Evolutionary conservation across 768 basidiomycete genomes (phyloP).

Genomic region (Multifurca ochricompacta): DNA sequence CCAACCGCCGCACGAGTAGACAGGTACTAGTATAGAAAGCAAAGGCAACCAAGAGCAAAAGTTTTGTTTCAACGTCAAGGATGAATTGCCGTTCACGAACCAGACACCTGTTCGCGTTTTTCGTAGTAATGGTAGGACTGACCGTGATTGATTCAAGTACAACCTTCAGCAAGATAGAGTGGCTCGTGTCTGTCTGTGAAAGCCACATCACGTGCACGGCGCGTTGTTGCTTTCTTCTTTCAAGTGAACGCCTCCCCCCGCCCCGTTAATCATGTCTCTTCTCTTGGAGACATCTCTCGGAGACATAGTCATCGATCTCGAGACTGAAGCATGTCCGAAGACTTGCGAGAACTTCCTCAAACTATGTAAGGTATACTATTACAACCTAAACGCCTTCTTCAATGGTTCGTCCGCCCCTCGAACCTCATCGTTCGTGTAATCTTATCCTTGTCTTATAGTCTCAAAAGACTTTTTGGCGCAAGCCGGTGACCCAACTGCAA

Average conservation of each 20-base stretch:
- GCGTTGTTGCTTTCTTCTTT: too few relatives aligned
- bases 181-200: too few relatives aligned
- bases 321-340: conserved; percentile 83
- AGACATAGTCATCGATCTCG: conserved; percentile 93
- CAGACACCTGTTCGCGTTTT: too few relatives aligned
- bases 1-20: too few relatives aligned
- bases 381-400: conserved; percentile 96
- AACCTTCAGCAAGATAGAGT: too few relatives aligned
- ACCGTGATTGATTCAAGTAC: too few relatives aligned
- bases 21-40: too few relatives aligned
- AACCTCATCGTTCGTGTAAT: background rate
- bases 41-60: too few relatives aligned
- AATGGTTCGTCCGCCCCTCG: conserved; percentile 52
- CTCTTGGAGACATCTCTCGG: conserved; percentile 95
- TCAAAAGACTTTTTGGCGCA: conserved; percentile 98
- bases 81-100: too few relatives aligned
- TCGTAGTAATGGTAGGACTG: too few relatives aligned
- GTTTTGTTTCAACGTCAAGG: too few relatives aligned
- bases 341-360: conserved; percentile 96
- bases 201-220: background rate
- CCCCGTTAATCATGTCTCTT: conserved; percentile 95
- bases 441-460: conserved; percentile 40
- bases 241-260: too few relatives aligned
- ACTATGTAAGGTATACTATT: conserved; percentile 94
- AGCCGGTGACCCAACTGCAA: conserved; percentile 91